phyloP scores from a whole-genome alignment of 1,139 yeast species.

The Geotrichum citri-aurantii region DNA sequence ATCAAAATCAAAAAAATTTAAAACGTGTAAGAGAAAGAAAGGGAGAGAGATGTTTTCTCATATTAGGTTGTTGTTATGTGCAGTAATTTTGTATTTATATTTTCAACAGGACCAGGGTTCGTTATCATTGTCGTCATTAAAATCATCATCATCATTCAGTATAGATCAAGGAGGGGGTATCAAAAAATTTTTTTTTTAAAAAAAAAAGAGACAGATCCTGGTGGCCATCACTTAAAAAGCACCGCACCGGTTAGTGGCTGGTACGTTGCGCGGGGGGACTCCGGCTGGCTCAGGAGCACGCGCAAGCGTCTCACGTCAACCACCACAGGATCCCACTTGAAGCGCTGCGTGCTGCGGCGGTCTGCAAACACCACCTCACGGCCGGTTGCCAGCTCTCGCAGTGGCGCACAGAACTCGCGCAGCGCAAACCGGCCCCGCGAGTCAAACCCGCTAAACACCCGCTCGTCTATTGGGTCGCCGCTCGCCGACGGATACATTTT shows the following conservation, averaged over 20 bases:
- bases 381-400: constrained; percentile 6
- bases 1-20: no score
- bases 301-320: constrained; percentile 7
- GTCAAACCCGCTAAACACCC: constrained; percentile 10
- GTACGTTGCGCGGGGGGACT: background rate
- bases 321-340: constrained; percentile 12
- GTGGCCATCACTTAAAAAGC: background rate
- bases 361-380: background rate
- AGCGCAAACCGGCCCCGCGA: constrained; percentile 5
- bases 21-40: no score
- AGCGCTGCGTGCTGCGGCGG: constrained; percentile 5
- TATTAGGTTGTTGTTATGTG: no score
- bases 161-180: no score
- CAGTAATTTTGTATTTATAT: no score
- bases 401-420: constrained; percentile 8
- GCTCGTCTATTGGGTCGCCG: constrained; percentile 8
- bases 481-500: constrained; percentile 8
- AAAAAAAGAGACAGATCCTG: background rate
- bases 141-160: background rate
- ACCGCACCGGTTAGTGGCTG: constrained; percentile 10
- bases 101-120: no score
- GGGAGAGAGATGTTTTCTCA: no score
- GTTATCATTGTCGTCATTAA: background rate
- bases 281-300: background rate
- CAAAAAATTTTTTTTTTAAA: background rate